Base-by-base conservation (phyloP, 208 protist species). In the Tetramitus jugosus region DNA sequence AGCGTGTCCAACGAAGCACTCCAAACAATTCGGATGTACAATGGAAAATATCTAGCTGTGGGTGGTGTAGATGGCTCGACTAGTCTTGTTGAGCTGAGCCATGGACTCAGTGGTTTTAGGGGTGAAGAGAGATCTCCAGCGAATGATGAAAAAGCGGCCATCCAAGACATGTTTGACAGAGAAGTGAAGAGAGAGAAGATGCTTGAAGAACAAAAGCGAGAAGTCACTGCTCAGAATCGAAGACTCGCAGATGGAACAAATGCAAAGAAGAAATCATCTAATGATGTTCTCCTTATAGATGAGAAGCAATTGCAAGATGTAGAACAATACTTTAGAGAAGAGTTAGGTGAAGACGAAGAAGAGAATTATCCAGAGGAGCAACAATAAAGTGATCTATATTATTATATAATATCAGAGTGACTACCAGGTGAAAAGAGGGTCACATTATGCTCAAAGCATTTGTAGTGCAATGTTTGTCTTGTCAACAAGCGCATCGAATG, bases 11-110 rank as follows among this genome's bases (percentile, higher is more conserved):
- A 96, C 76, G 91, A 92, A 80, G 88, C 88, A 39, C 77, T 96
- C 46, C 91, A 94, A 80, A 92, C 90, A n/a, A 88, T 91, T 71
- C 87, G 87, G 20, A 88, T 88, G 0, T 78, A 84, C 60, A 87
- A 94, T 61, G 93, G 93, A 64, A 85, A 82, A 42, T 84, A 92
- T 81, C 76, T 97, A 37, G 94, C 93, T 35, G 88, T 87, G 4
- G 94, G 94, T 76, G 90, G 91, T 62, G 89, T 91, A 77, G 94
- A 97, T 82, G 94, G 93, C 68, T 94, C 90, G 82, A 92, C 94
- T 33, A 94, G 91, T 2, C 84, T 97, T 10, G 79, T 96, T 71
- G 93, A 96, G 83, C 86, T 96, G 35, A 71, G 65, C 17, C 39
- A 71, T 13, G 65, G 65, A 49, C 49, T 71, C 2, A 46, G 65